phyloP scores from a whole-genome alignment of 225 moss, liverwort and hornwort species.

The Marchantia polymorpha region DNA sequence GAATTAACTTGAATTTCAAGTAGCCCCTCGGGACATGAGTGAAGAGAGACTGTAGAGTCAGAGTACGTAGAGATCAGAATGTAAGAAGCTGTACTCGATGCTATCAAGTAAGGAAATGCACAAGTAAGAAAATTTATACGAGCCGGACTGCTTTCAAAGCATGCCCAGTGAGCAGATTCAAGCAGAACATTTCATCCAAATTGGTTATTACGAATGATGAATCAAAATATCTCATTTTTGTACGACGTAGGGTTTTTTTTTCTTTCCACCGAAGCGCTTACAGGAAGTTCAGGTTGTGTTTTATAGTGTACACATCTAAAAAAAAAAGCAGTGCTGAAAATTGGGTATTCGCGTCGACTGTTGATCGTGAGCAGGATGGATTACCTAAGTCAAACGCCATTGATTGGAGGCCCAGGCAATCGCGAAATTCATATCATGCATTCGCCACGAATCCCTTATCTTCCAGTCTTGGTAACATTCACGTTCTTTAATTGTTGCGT shows the following conservation, averaged over 20 bases:
- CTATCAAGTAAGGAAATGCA: no score
- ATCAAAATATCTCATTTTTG: no score
- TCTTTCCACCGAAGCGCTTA: no score
- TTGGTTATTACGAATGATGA: no score
- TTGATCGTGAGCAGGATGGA: slow-evolving; percentile 21
- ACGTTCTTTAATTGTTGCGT: not conserved
- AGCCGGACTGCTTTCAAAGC: no score
- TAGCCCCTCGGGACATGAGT: not conserved
- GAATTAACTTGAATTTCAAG: not conserved
- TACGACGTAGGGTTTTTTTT: no score
- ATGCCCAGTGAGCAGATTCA: no score
- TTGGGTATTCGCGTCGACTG: not conserved
- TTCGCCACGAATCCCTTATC: not conserved
- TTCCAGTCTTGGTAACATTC: not conserved
- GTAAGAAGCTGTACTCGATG: no score
- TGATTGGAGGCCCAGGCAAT: slow-evolving; percentile 18
- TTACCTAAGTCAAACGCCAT: not conserved
- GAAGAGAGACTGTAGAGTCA: not conserved
- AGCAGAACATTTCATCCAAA: no score
- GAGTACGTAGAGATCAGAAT: not conserved
- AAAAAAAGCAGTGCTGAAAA: not conserved
- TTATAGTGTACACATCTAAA: no score
- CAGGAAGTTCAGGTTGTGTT: no score
- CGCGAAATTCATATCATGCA: slow-evolving; percentile 20
- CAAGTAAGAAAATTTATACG: no score